Evolutionary conservation across 129 eudicot species (phyloP).

Genomic region (Tanacetum coccineum): DNA sequence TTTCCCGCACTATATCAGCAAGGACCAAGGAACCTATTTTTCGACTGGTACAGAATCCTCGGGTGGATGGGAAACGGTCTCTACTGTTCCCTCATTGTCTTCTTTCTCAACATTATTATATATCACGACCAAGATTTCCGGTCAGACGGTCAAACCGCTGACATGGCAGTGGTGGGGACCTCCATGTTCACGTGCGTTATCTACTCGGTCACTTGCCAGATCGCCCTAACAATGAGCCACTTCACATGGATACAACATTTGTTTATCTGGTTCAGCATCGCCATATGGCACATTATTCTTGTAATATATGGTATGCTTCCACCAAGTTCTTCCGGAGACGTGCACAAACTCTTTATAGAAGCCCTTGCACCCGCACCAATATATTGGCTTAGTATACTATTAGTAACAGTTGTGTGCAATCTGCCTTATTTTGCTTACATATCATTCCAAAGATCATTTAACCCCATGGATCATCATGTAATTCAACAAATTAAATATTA

Average conservation of each 20-base stretch:
- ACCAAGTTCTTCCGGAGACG: constrained; percentile 44
- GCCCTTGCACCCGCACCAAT: constrained; percentile 84
- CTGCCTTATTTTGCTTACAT: constrained; percentile 85
- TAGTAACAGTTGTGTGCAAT: constrained; percentile 69
- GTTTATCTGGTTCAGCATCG: constrained; percentile 67
- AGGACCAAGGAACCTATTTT: constrained; percentile 89
- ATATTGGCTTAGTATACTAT: constrained; percentile 66
- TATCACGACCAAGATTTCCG: constrained; percentile 84
- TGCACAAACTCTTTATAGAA: constrained; percentile 54
- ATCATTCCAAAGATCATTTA: constrained; percentile 69
- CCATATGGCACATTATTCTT: constrained; percentile 68
- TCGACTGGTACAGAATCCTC: constrained; percentile 79
- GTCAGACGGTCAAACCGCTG: constrained; percentile 70
- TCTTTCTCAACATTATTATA: constrained; percentile 77
- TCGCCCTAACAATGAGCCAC: constrained; percentile 91
- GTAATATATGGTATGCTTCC: constrained; percentile 52
- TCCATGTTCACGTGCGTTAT: constrained; percentile 83
- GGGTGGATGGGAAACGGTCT: constrained; percentile 98
- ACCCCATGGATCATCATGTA: constrained; percentile 92
- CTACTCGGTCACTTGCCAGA: constrained; percentile 85
- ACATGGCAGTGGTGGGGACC: constrained; percentile 87
- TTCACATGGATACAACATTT: constrained; percentile 93
- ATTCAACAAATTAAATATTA: constrained; percentile 95
- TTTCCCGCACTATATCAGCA: constrained; percentile 94
- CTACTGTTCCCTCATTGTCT: constrained; percentile 67